These are phyloP conservation scores for Fusarium abutilonis DNA, from an alignment of 2,329 filamentous ascomycete species.

Conservation along the genomic window DNA sequence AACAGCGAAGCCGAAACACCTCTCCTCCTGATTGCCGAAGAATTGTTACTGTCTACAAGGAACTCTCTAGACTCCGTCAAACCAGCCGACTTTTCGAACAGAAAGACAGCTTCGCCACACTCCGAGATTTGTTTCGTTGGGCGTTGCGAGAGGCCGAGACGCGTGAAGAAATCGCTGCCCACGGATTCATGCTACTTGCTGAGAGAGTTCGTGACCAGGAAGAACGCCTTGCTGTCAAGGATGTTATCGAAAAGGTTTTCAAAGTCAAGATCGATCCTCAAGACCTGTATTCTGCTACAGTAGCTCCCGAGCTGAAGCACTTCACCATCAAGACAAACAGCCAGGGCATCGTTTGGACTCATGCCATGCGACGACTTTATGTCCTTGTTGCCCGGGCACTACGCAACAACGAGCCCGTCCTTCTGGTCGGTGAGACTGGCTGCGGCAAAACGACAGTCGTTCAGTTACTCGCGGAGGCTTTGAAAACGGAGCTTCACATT, in stretches of 20 bases:
- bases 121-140: conserved; percentile 97
- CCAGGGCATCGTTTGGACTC: conserved; percentile 88
- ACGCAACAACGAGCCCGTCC: conserved; percentile 88
- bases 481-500: conserved; percentile 80
- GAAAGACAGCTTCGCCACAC: conserved; percentile 95
- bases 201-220: conserved; percentile 93
- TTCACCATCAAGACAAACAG: conserved; percentile 59
- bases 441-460: conserved; percentile 98
- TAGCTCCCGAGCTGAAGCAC: conserved; percentile 65
- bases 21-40: conserved; percentile 90
- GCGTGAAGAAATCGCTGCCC: conserved; percentile 85
- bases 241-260: conserved; percentile 89
- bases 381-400: conserved; percentile 88
- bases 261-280: conserved; percentile 82
- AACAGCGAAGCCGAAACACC: conserved; percentile 84
- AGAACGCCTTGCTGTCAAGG: conserved; percentile 84
- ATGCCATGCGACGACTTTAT: conserved; percentile 91
- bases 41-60: conserved; percentile 94
- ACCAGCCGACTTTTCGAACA: conserved; percentile 93
- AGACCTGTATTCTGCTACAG: conserved; percentile 73
- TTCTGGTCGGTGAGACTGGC: conserved; percentile 95
- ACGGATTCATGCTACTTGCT: conserved; percentile 95
- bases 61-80: conserved; percentile 88
- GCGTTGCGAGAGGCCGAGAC: conserved; percentile 85
- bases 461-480: conserved; percentile 86